Percentiles rank a stretch among this genome's conserved stretches.
Conservation (phyloP, 2,329 filamentous ascomycete species). For the Claviceps sp. region DNA sequence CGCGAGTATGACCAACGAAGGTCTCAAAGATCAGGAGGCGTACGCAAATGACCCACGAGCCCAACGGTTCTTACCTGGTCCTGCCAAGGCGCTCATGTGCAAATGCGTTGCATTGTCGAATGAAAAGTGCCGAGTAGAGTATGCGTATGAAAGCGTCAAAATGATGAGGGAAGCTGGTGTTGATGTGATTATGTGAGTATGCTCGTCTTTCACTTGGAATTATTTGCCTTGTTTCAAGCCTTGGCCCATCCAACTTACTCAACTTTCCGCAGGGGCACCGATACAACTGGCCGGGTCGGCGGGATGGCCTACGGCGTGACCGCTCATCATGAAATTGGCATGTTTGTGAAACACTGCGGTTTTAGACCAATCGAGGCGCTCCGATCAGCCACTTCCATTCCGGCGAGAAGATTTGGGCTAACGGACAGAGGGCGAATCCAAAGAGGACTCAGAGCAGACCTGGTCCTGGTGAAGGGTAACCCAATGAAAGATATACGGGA, state of each 20-base stretch:
- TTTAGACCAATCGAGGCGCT: slow-evolving; percentile 8
- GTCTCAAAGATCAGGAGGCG: slow-evolving; percentile 8
- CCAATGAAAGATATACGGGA: slow-evolving; percentile 3
- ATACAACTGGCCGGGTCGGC: slow-evolving; percentile 6
- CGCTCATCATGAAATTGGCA: slow-evolving; percentile 8
- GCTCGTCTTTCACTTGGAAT: neutral
- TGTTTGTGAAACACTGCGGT: slow-evolving; percentile 8
- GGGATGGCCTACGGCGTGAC: slow-evolving; percentile 8
- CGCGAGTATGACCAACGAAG: slow-evolving; percentile 13
- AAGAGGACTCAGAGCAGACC: slow-evolving; percentile 6
- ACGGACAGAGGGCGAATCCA: slow-evolving; percentile 7
- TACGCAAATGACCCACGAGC: slow-evolving; percentile 10
- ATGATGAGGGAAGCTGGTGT: slow-evolving; percentile 7
- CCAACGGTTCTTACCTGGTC: slow-evolving; percentile 3
- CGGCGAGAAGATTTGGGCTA: slow-evolving; percentile 7
- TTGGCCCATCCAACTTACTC: neutral
- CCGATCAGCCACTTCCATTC: slow-evolving; percentile 7
- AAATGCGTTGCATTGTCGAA: slow-evolving; percentile 4
- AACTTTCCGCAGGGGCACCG: slow-evolving; percentile 6
- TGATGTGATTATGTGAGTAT: slow-evolving; percentile 8
- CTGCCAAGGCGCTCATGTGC: slow-evolving; percentile 5
- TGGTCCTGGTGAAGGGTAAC: slow-evolving; percentile 9
- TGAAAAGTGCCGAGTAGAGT: slow-evolving; percentile 5
- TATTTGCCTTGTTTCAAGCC: neutral
- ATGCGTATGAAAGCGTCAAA: slow-evolving; percentile 7